Percentiles rank a stretch among this genome's conserved stretches.
Conservation (phyloP, 306 rosid species). For the Dalbergia cultrata region DNA sequence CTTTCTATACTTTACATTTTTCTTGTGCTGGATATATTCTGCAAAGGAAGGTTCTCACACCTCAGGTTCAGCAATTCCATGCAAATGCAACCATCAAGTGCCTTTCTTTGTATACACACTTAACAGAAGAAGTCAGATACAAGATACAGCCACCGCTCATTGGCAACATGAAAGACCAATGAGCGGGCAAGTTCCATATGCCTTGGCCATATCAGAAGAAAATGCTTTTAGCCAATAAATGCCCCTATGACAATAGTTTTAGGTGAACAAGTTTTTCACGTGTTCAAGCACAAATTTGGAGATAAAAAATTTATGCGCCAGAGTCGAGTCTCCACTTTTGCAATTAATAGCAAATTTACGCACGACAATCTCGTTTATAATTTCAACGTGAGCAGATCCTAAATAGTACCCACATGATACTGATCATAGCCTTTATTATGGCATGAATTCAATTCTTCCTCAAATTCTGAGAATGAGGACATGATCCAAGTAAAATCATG, state of each 20-base stretch:
- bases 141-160: neutral
- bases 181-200: slow-evolving; percentile 12
- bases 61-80: slow-evolving; percentile 7
- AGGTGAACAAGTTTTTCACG: neutral
- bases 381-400: too few species aligned
- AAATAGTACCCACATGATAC: neutral
- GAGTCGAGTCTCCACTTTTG: too few species aligned
- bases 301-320: neutral
- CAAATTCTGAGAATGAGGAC: too few species aligned
- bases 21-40: neutral
- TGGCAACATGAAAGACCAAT: slow-evolving; percentile 7
- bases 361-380: too few species aligned
- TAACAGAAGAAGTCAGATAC: slow-evolving; percentile 50
- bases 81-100: slow-evolving; percentile 15
- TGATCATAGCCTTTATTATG: neutral
- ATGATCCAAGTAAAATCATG: too few species aligned
- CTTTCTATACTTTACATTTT: neutral
- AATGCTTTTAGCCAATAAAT: neutral
- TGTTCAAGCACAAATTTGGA: neutral
- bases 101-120: slow-evolving; percentile 49
- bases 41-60: slow-evolving; percentile 20
- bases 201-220: neutral
- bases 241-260: neutral
- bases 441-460: neutral
- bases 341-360: too few species aligned